Evolutionary conservation across 1,284 basidiomycete genomes (phyloP).

Genomic region (Malassezia caprae): DNA sequence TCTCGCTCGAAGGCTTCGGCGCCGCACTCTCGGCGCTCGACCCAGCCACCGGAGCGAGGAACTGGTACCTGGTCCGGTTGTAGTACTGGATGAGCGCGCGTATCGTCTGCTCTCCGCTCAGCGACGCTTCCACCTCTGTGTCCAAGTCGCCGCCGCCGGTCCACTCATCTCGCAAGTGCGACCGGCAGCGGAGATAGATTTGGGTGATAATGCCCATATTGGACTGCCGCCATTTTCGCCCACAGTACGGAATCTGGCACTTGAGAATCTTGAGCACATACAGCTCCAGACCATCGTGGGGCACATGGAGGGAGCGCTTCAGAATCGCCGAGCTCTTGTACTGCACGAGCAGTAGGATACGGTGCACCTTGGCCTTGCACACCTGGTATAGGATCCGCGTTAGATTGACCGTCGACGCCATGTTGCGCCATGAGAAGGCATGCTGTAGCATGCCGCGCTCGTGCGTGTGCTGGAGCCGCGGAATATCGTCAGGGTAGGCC

Average conservation of each 20-base stretch:
- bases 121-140: slow-evolving; percentile 62
- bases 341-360: slow-evolving; percentile 90
- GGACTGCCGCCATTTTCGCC: slow-evolving; percentile 96
- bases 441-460: neutral
- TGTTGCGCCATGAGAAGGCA: slow-evolving; percentile 95
- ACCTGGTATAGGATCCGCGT: slow-evolving; percentile 96
- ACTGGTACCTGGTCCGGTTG: slow-evolving; percentile 47
- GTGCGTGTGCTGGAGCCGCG: slow-evolving; percentile 14
- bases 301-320: slow-evolving; percentile 84
- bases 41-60: slow-evolving; percentile 12
- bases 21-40: slow-evolving; percentile 29
- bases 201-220: slow-evolving; percentile 99
- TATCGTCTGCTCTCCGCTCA: slow-evolving; percentile 90
- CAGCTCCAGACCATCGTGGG: slow-evolving; percentile 84
- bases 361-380: slow-evolving; percentile 84
- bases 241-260: slow-evolving; percentile 96
- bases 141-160: slow-evolving; percentile 85
- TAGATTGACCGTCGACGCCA: slow-evolving; percentile 96
- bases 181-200: slow-evolving; percentile 92
- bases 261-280: slow-evolving; percentile 97
- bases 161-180: slow-evolving; percentile 96
- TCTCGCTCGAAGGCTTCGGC: neutral
- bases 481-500: slow-evolving; percentile 5
- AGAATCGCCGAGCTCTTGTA: slow-evolving; percentile 85
- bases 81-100: slow-evolving; percentile 86